Base-by-base conservation (phyloP, 192 early-diverging fungal genomes). In the Umbelopsis sp. region DNA sequence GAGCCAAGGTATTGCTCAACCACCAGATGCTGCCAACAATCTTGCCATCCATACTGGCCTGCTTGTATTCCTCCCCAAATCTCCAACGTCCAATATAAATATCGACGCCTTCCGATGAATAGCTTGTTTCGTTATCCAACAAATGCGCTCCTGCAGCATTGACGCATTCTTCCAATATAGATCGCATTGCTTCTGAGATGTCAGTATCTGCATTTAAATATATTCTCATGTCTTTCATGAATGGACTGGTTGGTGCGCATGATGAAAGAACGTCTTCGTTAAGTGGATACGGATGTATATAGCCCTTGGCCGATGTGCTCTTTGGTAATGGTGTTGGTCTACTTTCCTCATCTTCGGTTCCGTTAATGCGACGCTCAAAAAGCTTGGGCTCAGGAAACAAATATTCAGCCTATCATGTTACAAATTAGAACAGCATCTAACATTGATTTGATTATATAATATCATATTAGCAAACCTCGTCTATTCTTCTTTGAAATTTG, bases 1-100 rank as follows among this genome's bases (percentile, higher is more conserved):
- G 81, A 4, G 64, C 49, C 18, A 90, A 45, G 2, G 78, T 72
- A 61, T 90, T 82, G 6, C 68, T 69, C 4, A 90, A 48, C 84
- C 87, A 91, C 75, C 84, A 79, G 3, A 74, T 49, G 4, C 80
- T 81, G 8, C 47, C 89, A 10, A 91, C 80, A 22, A 73, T 72
- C 69, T 81, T 82, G 10, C 82, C 73, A 37, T 85, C 78, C 25
- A 67, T 67, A 0, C 51, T 69, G 4, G 85, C 82, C 66, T 78
- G 58, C 4, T 61, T 61, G 16, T 61, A 61, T 4, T 61, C 55
- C 30, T 61, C 55, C 5, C 33, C 30, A 12, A 6, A 25, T 18
- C 55, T 61, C 55, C 55, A 61, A 5, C 55, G 10, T 35, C 55
- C 55, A 35, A 61, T 61, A 0, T 37, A 27, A 1, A 49, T 18